phyloP scores from a whole-genome alignment of 2,329 filamentous ascomycete species.

The Hypoxylon sp. region DNA sequence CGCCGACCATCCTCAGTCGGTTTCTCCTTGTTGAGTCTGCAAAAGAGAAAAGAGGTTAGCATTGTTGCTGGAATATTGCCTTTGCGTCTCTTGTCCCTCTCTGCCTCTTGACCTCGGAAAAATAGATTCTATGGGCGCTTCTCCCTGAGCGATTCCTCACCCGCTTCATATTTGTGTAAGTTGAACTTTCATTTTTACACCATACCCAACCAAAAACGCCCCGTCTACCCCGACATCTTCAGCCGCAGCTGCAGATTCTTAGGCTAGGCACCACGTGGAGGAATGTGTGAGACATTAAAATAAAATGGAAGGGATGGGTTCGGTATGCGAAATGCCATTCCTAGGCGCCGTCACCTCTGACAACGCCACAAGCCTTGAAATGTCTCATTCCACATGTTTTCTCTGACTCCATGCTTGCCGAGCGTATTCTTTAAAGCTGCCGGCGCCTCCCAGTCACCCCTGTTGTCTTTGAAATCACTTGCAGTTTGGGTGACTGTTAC shows the following conservation, averaged over 20 bases:
- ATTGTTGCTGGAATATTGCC: conserved; percentile 60
- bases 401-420: conserved; percentile 13
- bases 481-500: conserved; percentile 26
- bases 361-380: conserved; percentile 47
- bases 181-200: conserved; percentile 17
- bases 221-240: conserved; percentile 4
- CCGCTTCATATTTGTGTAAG: conserved; percentile 34
- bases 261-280: conserved; percentile 42
- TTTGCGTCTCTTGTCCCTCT: conserved; percentile 46
- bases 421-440: conserved; percentile 44
- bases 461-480: conserved; percentile 27
- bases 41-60: conserved; percentile 44
- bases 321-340: conserved; percentile 48
- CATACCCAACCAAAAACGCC: neutral
- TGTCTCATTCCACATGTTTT: conserved; percentile 46
- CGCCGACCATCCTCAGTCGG: conserved; percentile 20
- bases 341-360: conserved; percentile 49
- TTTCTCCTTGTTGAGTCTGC: conserved; percentile 20
- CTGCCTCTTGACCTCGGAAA: conserved; percentile 35
- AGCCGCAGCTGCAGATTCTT: conserved; percentile 17
- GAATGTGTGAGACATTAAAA: conserved; percentile 23
- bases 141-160: conserved; percentile 19
- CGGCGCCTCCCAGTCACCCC: conserved; percentile 3
- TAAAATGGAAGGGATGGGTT: conserved; percentile 29
- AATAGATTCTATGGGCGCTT: conserved; percentile 25